Percentiles rank a stretch among this genome's conserved stretches.
These are phyloP conservation scores for Lachancea thermotolerans DNA, from an alignment of 805 yeast species.

Conservation along the genomic window DNA sequence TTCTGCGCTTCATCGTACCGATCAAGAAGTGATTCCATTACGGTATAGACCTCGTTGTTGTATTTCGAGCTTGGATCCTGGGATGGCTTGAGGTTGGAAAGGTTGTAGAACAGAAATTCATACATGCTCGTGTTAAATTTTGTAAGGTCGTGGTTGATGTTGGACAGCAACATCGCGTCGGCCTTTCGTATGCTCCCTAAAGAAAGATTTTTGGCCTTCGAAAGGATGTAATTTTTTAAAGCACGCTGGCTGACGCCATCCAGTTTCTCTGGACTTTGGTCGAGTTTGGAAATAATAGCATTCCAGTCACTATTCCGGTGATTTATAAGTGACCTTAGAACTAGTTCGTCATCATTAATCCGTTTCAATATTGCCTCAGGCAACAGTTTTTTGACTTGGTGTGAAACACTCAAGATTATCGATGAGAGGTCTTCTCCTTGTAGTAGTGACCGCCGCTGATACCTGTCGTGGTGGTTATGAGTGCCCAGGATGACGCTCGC, in stretches of 20 bases:
- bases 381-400: slow-evolving; percentile 14
- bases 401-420: slow-evolving; percentile 13
- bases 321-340: slow-evolving; percentile 19
- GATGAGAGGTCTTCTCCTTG: slow-evolving; percentile 11
- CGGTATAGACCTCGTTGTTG: slow-evolving; percentile 11
- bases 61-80: not conserved
- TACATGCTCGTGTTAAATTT: slow-evolving; percentile 18
- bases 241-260: slow-evolving; percentile 10
- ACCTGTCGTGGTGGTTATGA: not conserved
- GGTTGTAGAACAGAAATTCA: slow-evolving; percentile 20
- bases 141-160: slow-evolving; percentile 9
- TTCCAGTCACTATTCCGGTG: slow-evolving; percentile 24
- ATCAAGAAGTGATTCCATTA: slow-evolving; percentile 18
- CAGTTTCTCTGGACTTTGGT: slow-evolving; percentile 11
- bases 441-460: not conserved
- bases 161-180: slow-evolving; percentile 23
- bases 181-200: slow-evolving; percentile 20
- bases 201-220: slow-evolving; percentile 13
- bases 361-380: slow-evolving; percentile 17
- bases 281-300: slow-evolving; percentile 17
- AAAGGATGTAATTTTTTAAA: slow-evolving; percentile 10
- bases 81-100: slow-evolving; percentile 12
- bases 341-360: slow-evolving; percentile 20
- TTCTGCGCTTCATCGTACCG: slow-evolving; percentile 14
- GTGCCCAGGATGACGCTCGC: slow-evolving; percentile 1